Conservation (phyloP, 2,329 filamentous ascomycete species). For the Hymenotorrendiella dingleyae region DNA sequence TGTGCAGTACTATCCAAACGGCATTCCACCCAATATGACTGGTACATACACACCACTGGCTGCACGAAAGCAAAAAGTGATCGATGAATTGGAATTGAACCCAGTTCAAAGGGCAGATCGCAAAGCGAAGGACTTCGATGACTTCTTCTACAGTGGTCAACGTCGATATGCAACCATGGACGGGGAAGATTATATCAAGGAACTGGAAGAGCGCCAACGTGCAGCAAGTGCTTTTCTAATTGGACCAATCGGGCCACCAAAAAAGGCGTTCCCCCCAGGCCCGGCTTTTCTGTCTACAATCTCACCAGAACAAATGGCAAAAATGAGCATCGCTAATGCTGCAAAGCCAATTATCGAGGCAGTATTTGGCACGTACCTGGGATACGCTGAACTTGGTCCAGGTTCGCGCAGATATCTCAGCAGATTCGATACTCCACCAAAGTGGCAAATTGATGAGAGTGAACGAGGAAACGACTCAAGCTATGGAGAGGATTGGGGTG, state of each 20-base stretch:
- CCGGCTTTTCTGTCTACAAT: conserved; percentile 10
- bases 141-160: conserved; percentile 28
- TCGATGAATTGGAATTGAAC: conserved; percentile 1
- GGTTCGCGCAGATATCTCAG: conserved; percentile 17
- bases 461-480: conserved; percentile 22
- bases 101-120: conserved; percentile 8
- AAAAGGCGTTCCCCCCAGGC: conserved; percentile 6
- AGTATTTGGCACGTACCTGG: conserved; percentile 23
- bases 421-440: conserved; percentile 17
- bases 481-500: conserved; percentile 29
- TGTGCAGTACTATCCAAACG: conserved; percentile 26
- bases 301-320: conserved; percentile 21
- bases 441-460: conserved; percentile 22
- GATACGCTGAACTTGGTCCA: conserved; percentile 18
- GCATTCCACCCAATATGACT: conserved; percentile 22
- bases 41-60: conserved; percentile 17
- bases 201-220: conserved; percentile 13
- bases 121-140: conserved; percentile 16
- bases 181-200: conserved; percentile 19
- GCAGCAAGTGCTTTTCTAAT: conserved; percentile 6
- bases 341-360: conserved; percentile 22
- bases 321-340: conserved; percentile 19
- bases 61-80: conserved; percentile 8
- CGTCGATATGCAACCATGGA: conserved; percentile 22
- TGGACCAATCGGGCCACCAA: conserved; percentile 18